Evolutionary conservation across 352 stramenopile species (phyloP).

Genomic region (Phytophthora chlamydospora): DNA sequence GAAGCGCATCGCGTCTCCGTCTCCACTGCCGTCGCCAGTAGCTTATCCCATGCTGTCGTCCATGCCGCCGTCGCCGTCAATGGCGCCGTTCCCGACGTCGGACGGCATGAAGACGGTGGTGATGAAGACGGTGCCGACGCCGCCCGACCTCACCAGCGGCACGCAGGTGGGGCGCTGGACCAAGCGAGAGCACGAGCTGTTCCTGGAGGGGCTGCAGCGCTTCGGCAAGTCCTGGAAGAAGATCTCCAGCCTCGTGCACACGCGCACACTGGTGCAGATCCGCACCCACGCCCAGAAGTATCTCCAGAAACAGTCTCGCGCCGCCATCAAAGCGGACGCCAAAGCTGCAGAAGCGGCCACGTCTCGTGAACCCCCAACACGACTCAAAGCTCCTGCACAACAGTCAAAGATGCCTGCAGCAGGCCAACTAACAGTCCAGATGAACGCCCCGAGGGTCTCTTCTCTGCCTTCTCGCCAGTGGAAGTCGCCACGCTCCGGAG

Average conservation of each 20-base stretch:
- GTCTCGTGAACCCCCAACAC: background rate
- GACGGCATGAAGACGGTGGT: constrained; percentile 8
- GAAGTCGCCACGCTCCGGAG: constrained; percentile 15
- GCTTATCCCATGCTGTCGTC: constrained; percentile 10
- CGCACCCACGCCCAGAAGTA: constrained; percentile 98
- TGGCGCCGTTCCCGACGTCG: constrained; percentile 10
- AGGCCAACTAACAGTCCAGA: background rate
- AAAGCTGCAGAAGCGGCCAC: constrained; percentile 21
- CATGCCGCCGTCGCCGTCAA: background rate
- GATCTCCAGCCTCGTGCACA: constrained; percentile 83
- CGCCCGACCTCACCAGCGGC: background rate
- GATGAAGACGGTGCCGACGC: background rate
- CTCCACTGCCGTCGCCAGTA: background rate
- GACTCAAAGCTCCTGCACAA: constrained; percentile 3
- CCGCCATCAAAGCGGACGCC: constrained; percentile 47
- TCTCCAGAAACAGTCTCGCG: constrained; percentile 85
- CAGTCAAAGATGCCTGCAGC: constrained; percentile 7
- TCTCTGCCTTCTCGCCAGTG: constrained; percentile 3
- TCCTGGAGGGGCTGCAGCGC: constrained; percentile 83
- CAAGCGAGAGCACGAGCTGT: constrained; percentile 89
- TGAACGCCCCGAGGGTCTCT: background rate
- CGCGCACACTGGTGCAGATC: constrained; percentile 94
- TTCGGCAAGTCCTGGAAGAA: constrained; percentile 94
- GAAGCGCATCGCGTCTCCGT: constrained; percentile 13
- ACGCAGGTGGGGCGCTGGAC: constrained; percentile 86